Conservation (phyloP, 371 early-diverging fungal species). For the Capniomyces stellatus region DNA sequence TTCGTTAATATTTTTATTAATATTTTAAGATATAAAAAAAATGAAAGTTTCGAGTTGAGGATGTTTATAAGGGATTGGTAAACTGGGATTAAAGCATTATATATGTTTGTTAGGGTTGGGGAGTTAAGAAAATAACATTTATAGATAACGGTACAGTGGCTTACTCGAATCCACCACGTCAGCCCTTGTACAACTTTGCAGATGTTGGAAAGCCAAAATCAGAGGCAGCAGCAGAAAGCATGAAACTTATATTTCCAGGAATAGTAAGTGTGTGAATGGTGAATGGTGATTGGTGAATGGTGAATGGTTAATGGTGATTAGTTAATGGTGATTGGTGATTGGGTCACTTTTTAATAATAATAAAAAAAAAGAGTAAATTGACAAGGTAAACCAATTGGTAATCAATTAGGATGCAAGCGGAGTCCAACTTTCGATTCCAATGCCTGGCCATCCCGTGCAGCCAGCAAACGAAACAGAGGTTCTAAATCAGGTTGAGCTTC, state of each 20-base stretch:
- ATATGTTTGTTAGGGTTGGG: slow-evolving; percentile 57
- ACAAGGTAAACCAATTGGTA: not conserved
- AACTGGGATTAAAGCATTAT: not conserved
- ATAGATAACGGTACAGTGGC: slow-evolving; percentile 84
- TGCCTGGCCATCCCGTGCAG: slow-evolving; percentile 76
- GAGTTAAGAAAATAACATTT: slow-evolving; percentile 78
- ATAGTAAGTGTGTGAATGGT: slow-evolving; percentile 6
- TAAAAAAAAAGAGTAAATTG: not conserved
- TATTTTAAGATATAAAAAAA: too few species aligned
- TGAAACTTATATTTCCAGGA: slow-evolving; percentile 52
- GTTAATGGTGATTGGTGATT: too few species aligned
- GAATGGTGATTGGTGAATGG: too few species aligned
- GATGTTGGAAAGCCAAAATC: slow-evolving; percentile 76
- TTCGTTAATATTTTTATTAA: too few species aligned
- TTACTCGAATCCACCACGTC: slow-evolving; percentile 88
- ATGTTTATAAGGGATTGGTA: not conserved
- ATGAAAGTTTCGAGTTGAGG: slow-evolving; percentile 34
- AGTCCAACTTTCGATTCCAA: slow-evolving; percentile 58
- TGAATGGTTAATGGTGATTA: too few species aligned
- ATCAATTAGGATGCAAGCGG: slow-evolving; percentile 45
- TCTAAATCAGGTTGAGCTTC: slow-evolving; percentile 28
- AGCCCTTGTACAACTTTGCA: slow-evolving; percentile 76
- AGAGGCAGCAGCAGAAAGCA: slow-evolving; percentile 53
- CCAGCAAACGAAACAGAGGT: slow-evolving; percentile 22
- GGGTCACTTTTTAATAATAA: not conserved